These are phyloP conservation scores for Antitrichia curtipendula DNA, from an alignment of 225 moss, liverwort and hornwort species.

Conservation along the genomic window DNA sequence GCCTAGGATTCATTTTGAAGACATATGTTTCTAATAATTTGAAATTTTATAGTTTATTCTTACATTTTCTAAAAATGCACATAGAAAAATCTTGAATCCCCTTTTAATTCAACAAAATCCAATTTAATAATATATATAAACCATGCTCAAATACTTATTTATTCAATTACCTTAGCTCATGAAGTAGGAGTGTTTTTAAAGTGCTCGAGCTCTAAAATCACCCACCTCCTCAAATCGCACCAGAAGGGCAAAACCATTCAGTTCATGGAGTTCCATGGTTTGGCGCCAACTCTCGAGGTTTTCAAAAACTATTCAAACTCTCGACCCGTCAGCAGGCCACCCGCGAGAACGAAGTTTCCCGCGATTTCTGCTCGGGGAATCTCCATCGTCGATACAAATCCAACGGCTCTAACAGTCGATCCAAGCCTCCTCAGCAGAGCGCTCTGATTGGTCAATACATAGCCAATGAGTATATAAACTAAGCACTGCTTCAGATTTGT, in stretches of 20 bases:
- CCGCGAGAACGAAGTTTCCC: neutral
- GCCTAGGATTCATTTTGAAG: rapidly evolving
- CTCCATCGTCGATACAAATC: neutral
- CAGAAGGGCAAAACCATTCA: neutral
- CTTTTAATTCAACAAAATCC: neutral
- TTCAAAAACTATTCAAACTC: neutral
- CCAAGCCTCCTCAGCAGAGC: neutral
- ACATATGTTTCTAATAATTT: neutral
- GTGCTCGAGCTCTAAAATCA: too few species aligned
- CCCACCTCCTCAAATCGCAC: neutral
- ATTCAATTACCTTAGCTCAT: neutral
- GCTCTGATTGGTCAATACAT: neutral
- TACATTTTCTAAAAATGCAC: neutral
- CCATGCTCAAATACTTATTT: neutral
- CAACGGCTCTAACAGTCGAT: neutral
- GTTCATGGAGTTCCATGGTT: neutral
- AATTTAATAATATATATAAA: too few species aligned
- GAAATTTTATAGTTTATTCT: neutral
- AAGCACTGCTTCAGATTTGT: rapidly evolving
- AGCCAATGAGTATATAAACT: neutral
- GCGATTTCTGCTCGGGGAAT: neutral
- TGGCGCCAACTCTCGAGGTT: neutral
- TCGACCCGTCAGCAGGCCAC: neutral
- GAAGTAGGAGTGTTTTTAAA: too few species aligned
- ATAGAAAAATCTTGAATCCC: too few species aligned